These are phyloP conservation scores for Globisporangium splendens DNA, from an alignment of 352 stramenopile genomes.

Conservation along the genomic window DNA sequence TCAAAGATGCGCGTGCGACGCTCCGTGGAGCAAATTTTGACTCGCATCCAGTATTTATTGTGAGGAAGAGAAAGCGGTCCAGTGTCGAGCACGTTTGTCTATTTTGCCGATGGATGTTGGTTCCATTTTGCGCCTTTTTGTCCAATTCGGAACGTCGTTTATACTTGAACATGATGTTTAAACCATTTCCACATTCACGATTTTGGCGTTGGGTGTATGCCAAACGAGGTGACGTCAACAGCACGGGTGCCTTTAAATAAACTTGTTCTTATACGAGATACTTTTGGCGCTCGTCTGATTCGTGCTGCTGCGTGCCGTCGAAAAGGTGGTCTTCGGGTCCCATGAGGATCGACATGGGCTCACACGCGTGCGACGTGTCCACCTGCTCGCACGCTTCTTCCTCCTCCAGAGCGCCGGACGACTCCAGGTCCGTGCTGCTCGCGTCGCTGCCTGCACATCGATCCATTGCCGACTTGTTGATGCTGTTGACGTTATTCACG, in stretches of 20 bases:
- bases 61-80: constrained; percentile 17
- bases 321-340: neutral
- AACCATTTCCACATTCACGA: too few species aligned
- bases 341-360: constrained; percentile 9
- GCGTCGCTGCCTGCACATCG: neutral
- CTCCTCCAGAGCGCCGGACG: neutral
- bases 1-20: constrained; percentile 32
- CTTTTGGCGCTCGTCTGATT: neutral
- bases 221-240: neutral
- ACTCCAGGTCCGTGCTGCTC: constrained; percentile 1
- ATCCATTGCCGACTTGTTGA: neutral
- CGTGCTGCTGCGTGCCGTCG: neutral
- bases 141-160: neutral
- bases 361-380: constrained; percentile 6
- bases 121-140: neutral
- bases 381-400: constrained; percentile 2
- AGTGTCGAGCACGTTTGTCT: neutral
- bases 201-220: neutral
- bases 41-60: constrained; percentile 58
- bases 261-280: constrained; percentile 4
- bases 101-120: too few species aligned
- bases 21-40: constrained; percentile 36
- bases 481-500: constrained; percentile 7
- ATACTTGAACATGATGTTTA: neutral
- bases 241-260: too few species aligned